Base-by-base conservation (phyloP, 148 eudicot genomes). In the Fagopyrum tataricum region DNA sequence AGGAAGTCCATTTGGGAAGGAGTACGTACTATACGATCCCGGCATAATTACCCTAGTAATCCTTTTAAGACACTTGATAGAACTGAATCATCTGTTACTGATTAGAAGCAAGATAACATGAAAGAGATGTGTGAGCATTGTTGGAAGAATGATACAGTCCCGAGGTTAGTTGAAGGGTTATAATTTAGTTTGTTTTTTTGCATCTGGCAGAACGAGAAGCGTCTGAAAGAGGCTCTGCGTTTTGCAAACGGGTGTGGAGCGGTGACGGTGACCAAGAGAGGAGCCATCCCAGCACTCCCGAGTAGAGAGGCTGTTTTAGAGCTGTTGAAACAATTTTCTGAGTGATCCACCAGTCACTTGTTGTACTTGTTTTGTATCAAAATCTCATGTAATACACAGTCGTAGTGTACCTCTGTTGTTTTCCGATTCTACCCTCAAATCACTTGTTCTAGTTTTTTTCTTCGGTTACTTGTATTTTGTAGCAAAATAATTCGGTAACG, bases 181-280 rank as follows among this genome's bases (percentile, higher is more conserved):
- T 52, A 17, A 31, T 55, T 55, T 24, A 20, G 2, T 43, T 10
- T 68, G 70, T 13, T 70, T 59, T 13, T 70, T 59, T 40, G 52
- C 46, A 49, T 18, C 41, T 67, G 78, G 76, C 86, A 92, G 97
- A 89, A 92, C 23, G 97, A 92, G 79, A 74, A 81, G 70, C 83
- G 76, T 62, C 76, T 92, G 46, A 77, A 84, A 70, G 84, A 88
- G 78, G 96, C 91, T 69, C 80, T 92, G 77, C 68, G 44, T 40
- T 92, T 90, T 77, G 97, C 97, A 52, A 92, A 92, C 52, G 97
- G 84, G 39, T 92, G 97, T 69, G 97, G 96, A 15, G 97, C 96
- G 72, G 85, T 88, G 40, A 86, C 93, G 0, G 97, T 90, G 4
- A 87, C 88, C 23, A 80, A 85, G 79, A 88, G 82, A 76, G 96